phyloP scores from a whole-genome alignment of 345 rosid genomes.

The Theobroma cacao region DNA sequence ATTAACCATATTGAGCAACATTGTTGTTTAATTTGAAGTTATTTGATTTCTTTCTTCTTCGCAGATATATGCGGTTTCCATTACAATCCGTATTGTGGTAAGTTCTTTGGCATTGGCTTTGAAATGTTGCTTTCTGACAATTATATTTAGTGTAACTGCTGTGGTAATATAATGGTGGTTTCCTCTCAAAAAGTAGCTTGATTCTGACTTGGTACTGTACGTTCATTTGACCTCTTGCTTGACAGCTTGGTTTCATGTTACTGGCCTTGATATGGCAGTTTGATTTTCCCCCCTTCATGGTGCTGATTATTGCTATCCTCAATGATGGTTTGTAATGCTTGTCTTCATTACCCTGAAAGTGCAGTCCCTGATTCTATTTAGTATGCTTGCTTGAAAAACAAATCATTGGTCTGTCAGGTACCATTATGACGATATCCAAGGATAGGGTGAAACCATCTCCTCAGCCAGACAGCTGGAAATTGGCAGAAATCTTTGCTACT shows the following conservation, averaged over 20 bases:
- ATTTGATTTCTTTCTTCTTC: conserved; percentile 15
- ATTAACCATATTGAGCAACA: not conserved
- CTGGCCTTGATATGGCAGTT: conserved; percentile 68
- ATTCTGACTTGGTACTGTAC: not conserved
- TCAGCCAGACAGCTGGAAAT: conserved; percentile 60
- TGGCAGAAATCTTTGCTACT: conserved; percentile 55
- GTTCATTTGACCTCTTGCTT: not conserved
- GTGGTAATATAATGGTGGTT: not conserved
- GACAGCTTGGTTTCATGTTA: conserved; percentile 63
- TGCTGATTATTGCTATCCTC: conserved; percentile 58
- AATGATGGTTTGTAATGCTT: conserved; percentile 42
- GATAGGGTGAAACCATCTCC: conserved; percentile 68
- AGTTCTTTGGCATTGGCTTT: conserved; percentile 16
- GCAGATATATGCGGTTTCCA: conserved; percentile 89
- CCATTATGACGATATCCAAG: conserved; percentile 65
- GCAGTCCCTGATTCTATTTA: not conserved
- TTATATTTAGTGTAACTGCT: not conserved
- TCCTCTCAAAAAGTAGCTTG: not conserved
- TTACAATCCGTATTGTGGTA: conserved; percentile 87
- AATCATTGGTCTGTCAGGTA: conserved; percentile 28
- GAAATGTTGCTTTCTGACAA: not conserved
- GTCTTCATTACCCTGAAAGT: not conserved
- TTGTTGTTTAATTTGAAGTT: not conserved
- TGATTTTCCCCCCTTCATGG: conserved; percentile 73
- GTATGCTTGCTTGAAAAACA: not conserved